A percentile compares a stretch with the other conserved stretches of the same genome.
phyloP scores from a whole-genome alignment of 2,329 filamentous ascomycete species.

The Venturia nashicola region DNA sequence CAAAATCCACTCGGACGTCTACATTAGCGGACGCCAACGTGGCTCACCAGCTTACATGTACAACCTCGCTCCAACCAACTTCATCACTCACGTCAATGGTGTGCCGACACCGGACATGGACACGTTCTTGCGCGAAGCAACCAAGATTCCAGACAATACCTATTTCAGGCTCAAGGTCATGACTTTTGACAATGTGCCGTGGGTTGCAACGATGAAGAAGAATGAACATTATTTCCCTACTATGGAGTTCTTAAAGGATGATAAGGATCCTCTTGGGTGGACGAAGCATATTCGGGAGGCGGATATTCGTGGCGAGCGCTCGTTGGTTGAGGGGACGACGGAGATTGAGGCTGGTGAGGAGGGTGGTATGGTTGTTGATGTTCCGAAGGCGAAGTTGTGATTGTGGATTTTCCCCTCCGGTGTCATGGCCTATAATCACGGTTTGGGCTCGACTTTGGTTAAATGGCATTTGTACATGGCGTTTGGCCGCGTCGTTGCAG shows the following conservation, averaged over 20 bases:
- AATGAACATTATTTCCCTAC: slow-evolving; percentile 88
- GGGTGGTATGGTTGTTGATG: not conserved
- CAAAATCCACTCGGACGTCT: slow-evolving; percentile 91
- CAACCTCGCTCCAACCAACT: slow-evolving; percentile 89
- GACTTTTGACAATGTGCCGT: slow-evolving; percentile 95
- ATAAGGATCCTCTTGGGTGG: slow-evolving; percentile 41
- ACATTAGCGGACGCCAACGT: slow-evolving; percentile 76
- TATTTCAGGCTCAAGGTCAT: slow-evolving; percentile 97
- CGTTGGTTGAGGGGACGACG: not conserved
- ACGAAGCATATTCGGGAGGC: slow-evolving; percentile 43
- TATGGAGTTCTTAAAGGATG: slow-evolving; percentile 51
- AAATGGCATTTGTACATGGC: not conserved
- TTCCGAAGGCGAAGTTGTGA: slow-evolving; percentile 6
- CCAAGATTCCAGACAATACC: slow-evolving; percentile 87
- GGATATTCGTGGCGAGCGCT: slow-evolving; percentile 18
- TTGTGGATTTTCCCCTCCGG: not conserved
- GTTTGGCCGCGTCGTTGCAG: not conserved
- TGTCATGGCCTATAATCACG: not conserved
- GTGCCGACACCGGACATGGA: slow-evolving; percentile 71
- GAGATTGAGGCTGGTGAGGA: slow-evolving; percentile 5
- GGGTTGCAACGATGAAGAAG: slow-evolving; percentile 99
- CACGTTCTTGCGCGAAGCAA: slow-evolving; percentile 67
- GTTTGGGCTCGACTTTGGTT: not conserved
- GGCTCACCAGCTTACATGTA: slow-evolving; percentile 83
- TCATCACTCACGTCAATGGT: slow-evolving; percentile 92